Base-by-base conservation (phyloP, 164 flowering plant genomes). In the Stephania japonica region DNA sequence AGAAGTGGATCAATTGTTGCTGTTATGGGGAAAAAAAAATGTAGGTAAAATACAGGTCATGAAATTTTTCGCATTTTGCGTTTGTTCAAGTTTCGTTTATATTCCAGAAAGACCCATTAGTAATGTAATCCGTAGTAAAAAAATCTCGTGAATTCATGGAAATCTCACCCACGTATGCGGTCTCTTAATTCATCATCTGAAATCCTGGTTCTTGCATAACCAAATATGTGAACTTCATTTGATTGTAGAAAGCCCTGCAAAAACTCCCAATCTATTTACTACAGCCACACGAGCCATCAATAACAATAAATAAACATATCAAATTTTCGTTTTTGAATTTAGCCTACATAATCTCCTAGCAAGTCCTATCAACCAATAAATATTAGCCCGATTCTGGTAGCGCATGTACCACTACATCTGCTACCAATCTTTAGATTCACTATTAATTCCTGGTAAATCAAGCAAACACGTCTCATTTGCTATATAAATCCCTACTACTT, bases 171-270 rank as follows among this genome's bases (percentile, higher is more conserved):
- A 41, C 89, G 90, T 50, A 94, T 82, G 21, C 97, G 91, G 61
- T 81, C 75, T 83, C 91, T 84, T 63, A 94, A 80, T 49, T 88
- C 94, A 42, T 88, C 91, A 83, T 90, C 95, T 21, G 94, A 80
- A 70, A 94, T 87, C 80, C 87, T 89, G 64, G 92, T 87, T 81
- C 98, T 86, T 42, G 98, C 98, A 86, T 94, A 94, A 26, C 98
- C 98, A 84, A 94, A 92, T 50, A 94, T 94, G 83, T 88, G 91
- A 75, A 94, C 97, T 78, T 94, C 97, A 74, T 77, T 66, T 49
- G 92, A 50, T 73, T 73, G 89, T 32, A 94, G 77, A 79, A 92
- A 94, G 42, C 97, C 94, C 98, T 94, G 86, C 4, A 74, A 24
- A 72, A 24, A 70, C 25, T 32, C 68, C 70, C 47, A 66, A 19